phyloP scores from a whole-genome alignment of 176 grass and related monocot species.

The sorghum (Sorghum bicolor) region Sorghum_bicolor_NCBIv3 NC_012879.2:5026001-5026500 shows the following conservation, averaged over 20 bases:
- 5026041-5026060: not conserved
- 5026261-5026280: not conserved
- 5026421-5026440: slow-evolving; percentile 2
- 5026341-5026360: not conserved
- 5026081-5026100: slow-evolving; percentile 41
- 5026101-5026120: slow-evolving; percentile 54
- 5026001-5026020: not conserved
- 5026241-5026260: not conserved
- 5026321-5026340: not conserved
- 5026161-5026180: not conserved
- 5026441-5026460: not conserved
- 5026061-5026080: not conserved
- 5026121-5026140: slow-evolving; percentile 29
- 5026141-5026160: not conserved
- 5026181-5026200: not conserved
- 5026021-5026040: slow-evolving; percentile 16
- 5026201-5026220: not conserved
- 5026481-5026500: not conserved
- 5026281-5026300: not conserved
- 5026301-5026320: not conserved
- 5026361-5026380: not conserved
- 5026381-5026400: slow-evolving; percentile 1
- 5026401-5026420: slow-evolving; percentile 13
- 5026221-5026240: not conserved
- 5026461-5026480: not conserved